Conservation (phyloP, 148 eudicot species). For the Polygonum aviculare region DNA sequence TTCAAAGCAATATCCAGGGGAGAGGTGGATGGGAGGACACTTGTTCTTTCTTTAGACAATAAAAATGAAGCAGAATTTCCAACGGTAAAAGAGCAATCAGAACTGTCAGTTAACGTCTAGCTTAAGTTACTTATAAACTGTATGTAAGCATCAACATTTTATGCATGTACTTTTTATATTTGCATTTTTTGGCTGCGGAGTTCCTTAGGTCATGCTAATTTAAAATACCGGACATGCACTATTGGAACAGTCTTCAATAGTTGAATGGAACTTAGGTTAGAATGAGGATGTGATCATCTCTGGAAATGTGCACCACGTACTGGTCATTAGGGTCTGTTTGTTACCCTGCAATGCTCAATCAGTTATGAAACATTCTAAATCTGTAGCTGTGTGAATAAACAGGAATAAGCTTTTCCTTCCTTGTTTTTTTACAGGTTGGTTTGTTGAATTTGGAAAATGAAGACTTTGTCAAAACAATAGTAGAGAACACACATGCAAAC, state of each 20-base stretch:
- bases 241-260: not conserved
- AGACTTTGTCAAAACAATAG: conserved; percentile 50
- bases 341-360: not conserved
- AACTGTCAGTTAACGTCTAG: not conserved
- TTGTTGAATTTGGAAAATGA: conserved; percentile 87
- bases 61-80: not conserved
- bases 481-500: conserved; percentile 46
- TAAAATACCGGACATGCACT: not conserved
- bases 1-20: not conserved
- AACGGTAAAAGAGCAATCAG: not conserved
- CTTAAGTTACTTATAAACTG: not conserved
- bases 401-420: not conserved
- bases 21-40: not conserved
- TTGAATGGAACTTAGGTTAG: not conserved
- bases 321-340: not conserved
- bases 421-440: conserved; percentile 50
- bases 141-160: not conserved
- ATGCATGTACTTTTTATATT: not conserved
- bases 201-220: not conserved
- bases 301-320: not conserved
- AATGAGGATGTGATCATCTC: not conserved
- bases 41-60: not conserved
- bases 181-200: not conserved
- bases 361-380: not conserved
- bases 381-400: not conserved